Evolutionary conservation across 1,284 basidiomycete genomes (phyloP), one percentile per base, ranked within the genome.

Genomic region (Filobasidium uniguttulatum): DNA sequence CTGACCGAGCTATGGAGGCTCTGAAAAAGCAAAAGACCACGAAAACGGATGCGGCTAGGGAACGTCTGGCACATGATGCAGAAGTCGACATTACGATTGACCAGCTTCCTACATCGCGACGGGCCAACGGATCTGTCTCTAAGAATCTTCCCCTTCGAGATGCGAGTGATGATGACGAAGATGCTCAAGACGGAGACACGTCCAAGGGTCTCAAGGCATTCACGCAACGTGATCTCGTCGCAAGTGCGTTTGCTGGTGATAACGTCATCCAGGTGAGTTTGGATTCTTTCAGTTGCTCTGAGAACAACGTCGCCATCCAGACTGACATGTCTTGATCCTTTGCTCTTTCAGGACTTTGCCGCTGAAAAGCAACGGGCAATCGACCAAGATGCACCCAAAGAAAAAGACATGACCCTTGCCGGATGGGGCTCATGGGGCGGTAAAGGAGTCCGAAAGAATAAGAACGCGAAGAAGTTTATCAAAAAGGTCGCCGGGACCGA

Each of bases 351-450:
- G 84, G 82, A 85, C 48, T 98, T 98, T 63, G 81, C 78, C 46
- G 81, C 82, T 53, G 79, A 82, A 48, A 97, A 97, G 66, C 75
- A 76, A 33, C 75, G 76, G 35, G 81, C 85, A 64, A 78, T 86
- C 14, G 81, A 83, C 38, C 77, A 76, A 14, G 90, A 97, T 61
- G 89, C 89, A 1, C 87, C 90, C 0, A 75, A 75, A 45, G 79
- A 83, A 53, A 77, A 90, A 29, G 90, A 97, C 64, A 87, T 81
- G 0, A 86, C 87, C 1, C 75, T 97, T n/a, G 81, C 88, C 37
- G 93, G 93, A 28, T 97, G 94, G 93, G 93, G 93, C 33, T 74
- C 82, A 22, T 97, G 93, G 93, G 85, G 82, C 14, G 94, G 93
- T 34, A 71, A 76, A 45, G 90, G 90, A 29, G 65, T 69, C 19